Conservation (phyloP, 768 basidiomycete species). For the Lactarius vividus region DNA sequence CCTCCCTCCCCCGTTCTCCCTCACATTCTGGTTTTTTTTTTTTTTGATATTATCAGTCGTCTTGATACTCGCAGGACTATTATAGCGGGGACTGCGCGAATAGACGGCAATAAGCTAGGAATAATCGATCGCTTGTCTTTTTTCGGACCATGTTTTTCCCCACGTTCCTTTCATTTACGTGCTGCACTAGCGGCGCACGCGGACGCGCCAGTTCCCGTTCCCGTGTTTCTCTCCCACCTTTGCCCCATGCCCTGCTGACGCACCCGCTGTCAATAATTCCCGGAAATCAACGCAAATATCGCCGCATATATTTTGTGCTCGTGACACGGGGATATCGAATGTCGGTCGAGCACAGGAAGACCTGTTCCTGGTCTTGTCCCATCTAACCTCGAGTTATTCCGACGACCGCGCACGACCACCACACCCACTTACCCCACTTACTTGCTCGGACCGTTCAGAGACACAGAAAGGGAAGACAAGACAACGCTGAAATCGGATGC, state of each 20-base stretch:
- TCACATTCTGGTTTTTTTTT: not conserved
- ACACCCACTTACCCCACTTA: not conserved
- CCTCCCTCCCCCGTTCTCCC: not conserved
- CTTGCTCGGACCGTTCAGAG: not conserved
- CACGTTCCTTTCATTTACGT: conserved; percentile 20
- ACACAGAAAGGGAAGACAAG: not conserved
- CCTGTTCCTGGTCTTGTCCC: conserved; percentile 1
- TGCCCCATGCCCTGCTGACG: conserved; percentile 13
- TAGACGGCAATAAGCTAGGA: not conserved
- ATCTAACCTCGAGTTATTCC: not conserved
- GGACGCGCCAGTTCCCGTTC: not conserved
- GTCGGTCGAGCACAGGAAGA: not conserved
- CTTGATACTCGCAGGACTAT: not conserved
- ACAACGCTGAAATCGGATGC: not conserved
- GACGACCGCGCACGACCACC: not conserved
- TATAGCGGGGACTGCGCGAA: not conserved
- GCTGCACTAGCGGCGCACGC: conserved; percentile 11
- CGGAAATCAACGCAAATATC: conserved; percentile 20
- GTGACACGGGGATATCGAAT: conserved; percentile 18
- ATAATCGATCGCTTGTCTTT: not conserved
- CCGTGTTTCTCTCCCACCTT: conserved; percentile 5
- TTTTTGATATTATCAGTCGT: not conserved
- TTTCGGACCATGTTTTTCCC: conserved; percentile 8
- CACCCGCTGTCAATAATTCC: conserved; percentile 16
- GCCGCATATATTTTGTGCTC: conserved; percentile 19